Conservation (phyloP, 2,329 filamentous ascomycete species). For the Endocalyx cinctus region DNA sequence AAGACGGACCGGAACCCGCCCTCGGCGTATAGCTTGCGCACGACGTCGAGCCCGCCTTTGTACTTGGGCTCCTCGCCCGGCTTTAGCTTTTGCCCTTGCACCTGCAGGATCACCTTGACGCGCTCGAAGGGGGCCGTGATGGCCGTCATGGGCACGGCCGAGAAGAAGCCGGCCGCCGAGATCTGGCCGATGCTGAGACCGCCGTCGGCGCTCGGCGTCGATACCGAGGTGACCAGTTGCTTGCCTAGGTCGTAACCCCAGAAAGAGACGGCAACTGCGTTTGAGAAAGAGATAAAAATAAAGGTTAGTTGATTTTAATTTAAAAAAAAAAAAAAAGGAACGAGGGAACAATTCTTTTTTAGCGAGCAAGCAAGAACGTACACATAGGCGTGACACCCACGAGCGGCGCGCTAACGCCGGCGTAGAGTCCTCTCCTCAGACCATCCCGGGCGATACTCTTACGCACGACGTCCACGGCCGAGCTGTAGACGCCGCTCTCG, state of each 20-base stretch:
- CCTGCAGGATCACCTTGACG: conserved; percentile 96
- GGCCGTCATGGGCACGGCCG: conserved; percentile 91
- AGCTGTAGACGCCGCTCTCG: conserved; percentile 85
- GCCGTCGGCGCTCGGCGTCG: conserved; percentile 61
- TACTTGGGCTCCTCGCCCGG: conserved; percentile 93
- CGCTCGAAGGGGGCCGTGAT: conserved; percentile 99
- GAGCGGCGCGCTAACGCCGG: conserved; percentile 91
- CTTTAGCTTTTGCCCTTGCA: conserved; percentile 81
- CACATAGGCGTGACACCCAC: conserved; percentile 99
- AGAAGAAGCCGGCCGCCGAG: conserved; percentile 93
- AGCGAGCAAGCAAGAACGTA: conserved; percentile 44
- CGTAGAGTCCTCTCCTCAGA: conserved; percentile 76
- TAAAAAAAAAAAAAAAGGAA: conserved; percentile 1
- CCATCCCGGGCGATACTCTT: conserved; percentile 88
- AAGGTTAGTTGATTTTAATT: conserved; percentile 3
- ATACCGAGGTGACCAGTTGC: conserved; percentile 68
- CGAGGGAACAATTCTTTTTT: conserved; percentile 2
- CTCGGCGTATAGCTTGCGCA: conserved; percentile 86
- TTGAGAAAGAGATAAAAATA: not conserved
- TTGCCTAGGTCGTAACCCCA: conserved; percentile 97
- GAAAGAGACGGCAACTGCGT: conserved; percentile 62
- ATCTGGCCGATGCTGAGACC: conserved; percentile 79
- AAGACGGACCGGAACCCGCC: conserved; percentile 90
- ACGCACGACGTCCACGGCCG: conserved; percentile 85
- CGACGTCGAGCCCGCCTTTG: conserved; percentile 81